These are phyloP conservation scores for Lachancea sp. DNA, from an alignment of 805 yeast species.

Conservation along the genomic window DNA sequence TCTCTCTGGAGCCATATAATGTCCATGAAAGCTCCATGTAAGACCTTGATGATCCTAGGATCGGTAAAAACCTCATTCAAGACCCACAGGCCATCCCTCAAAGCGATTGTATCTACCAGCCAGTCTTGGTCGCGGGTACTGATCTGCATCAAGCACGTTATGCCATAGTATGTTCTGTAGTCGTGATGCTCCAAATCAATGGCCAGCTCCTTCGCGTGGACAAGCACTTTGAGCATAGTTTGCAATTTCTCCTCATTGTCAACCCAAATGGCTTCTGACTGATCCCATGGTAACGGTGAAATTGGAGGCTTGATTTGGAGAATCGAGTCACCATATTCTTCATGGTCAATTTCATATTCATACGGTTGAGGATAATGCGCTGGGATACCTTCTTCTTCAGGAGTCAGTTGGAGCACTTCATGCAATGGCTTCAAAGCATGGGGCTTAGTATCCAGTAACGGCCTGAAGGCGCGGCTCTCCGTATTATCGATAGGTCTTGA, in stretches of 20 bases:
- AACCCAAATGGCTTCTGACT: conserved; percentile 64
- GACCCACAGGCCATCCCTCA: conserved; percentile 61
- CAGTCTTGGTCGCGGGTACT: conserved; percentile 77
- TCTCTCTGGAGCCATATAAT: conserved; percentile 96
- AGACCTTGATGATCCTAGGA: conserved; percentile 75
- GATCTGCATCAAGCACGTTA: conserved; percentile 90
- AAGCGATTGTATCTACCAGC: conserved; percentile 74
- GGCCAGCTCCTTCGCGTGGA: conserved; percentile 59
- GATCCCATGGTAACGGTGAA: conserved; percentile 57
- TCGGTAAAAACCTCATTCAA: conserved; percentile 74
- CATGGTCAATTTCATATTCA: conserved; percentile 59
- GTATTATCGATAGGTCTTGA: conserved; percentile 56
- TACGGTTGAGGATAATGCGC: conserved; percentile 77
- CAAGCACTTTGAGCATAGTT: conserved; percentile 49
- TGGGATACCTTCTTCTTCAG: conserved; percentile 40
- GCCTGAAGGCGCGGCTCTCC: conserved; percentile 68
- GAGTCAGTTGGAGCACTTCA: conserved; percentile 40
- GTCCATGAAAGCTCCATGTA: conserved; percentile 97
- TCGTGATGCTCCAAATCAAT: conserved; percentile 97
- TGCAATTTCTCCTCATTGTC: conserved; percentile 48
- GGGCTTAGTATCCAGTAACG: conserved; percentile 67
- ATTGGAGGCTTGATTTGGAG: conserved; percentile 43
- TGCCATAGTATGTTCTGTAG: conserved; percentile 80
- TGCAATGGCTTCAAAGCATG: conserved; percentile 52
- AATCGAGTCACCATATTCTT: conserved; percentile 59